Base-by-base conservation (phyloP, 345 rosid genomes). In the Melaleuca alternifolia region DNA sequence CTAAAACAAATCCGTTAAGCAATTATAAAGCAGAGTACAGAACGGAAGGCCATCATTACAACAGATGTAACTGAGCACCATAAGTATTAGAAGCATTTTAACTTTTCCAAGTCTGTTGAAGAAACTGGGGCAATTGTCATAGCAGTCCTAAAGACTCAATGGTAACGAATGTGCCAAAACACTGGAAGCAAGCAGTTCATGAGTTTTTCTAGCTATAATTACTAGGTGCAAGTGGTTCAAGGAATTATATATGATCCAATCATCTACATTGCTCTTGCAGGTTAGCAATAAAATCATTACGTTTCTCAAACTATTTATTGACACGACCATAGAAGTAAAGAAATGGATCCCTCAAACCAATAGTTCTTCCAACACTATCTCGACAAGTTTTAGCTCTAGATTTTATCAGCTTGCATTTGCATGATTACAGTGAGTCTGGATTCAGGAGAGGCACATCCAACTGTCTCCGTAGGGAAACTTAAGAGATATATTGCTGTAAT, bases 1-100 rank as follows among this genome's bases (percentile, higher is more conserved):
- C 98, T 97, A 90, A 90, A 92, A 44, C 87, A 24, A 90, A 86
- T 16, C 83, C 62, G 62, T 48, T 15, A 53, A 89, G 87, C 85
- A 88, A 87, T 86, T 83, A 41, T 84, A 14, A 84, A 65, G 87
- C 59, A 85, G 83, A 59, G 54, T 18, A 88, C 82, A 11, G 62
- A 57, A 88, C n/a, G 24, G 20, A 51, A 82, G 37, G 54, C 33
- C 4, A 2, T 50, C 54, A 50, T 50, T 30, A 82, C 30, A 8
- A 82, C 84, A 82, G 37, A 82, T 23, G 54, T 82, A 50, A 37
- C 44, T n/a, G 56, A 50, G 52, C 37, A 48, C 52, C 2, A 13
- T 1, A 15, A 65, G 48, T 5, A 71, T 18, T 71, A 37, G 81
- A 37, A 37, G 24, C 81, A 71, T 71, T 82, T 82, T 50, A 26